phyloP scores from a whole-genome alignment of 306 rosid genomes.

The Alnus glutinosa region DNA sequence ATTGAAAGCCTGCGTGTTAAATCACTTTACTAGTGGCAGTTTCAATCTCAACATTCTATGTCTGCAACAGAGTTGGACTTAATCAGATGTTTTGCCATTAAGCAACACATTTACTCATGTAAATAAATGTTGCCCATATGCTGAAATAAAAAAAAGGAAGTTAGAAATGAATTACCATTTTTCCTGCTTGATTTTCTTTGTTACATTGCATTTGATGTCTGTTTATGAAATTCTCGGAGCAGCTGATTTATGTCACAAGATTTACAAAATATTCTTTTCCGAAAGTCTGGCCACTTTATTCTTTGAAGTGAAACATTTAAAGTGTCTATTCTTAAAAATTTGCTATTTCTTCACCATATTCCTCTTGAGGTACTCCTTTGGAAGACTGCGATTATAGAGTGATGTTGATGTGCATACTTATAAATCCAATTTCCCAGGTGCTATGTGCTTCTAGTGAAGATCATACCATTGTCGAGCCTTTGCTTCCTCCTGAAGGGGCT shows the following conservation, averaged over 20 bases:
- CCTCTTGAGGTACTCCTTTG: background rate
- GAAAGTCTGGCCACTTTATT: background rate
- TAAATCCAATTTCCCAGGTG: conserved; percentile 54
- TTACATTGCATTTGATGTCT: background rate
- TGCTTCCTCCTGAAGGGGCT: conserved; percentile 91
- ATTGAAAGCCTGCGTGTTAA: background rate
- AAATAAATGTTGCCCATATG: background rate
- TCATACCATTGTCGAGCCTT: conserved; percentile 77
- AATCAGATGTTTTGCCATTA: background rate
- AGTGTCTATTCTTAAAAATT: background rate
- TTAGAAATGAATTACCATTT: background rate
- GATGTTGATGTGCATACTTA: conserved; percentile 22
- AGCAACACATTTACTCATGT: background rate
- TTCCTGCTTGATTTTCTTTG: background rate
- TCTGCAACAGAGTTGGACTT: background rate
- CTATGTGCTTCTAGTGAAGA: conserved; percentile 89
- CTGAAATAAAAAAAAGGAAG: background rate
- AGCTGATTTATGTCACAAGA: background rate
- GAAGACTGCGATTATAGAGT: background rate
- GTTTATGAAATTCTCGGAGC: no score
- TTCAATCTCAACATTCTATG: background rate
- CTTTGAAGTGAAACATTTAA: background rate
- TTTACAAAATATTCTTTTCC: background rate
- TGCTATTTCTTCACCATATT: background rate
- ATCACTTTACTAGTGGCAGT: background rate